Conservation (phyloP, 495 filamentous ascomycete genomes). For the Aspergillus sparsus region DNA sequence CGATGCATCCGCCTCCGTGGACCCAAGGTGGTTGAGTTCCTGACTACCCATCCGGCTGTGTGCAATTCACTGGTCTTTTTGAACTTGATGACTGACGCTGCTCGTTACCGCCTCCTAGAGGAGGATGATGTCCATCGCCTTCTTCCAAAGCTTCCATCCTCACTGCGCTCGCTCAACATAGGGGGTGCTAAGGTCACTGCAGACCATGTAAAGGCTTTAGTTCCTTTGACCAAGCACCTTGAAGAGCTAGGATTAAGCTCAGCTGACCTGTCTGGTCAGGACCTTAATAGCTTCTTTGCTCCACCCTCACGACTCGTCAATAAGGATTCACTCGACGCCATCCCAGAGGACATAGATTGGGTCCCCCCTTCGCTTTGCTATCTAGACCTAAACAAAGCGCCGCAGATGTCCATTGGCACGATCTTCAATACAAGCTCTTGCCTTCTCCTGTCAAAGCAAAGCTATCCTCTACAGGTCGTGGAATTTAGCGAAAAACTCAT, state of each 20-base stretch:
- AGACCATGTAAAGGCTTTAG: constrained; percentile 62
- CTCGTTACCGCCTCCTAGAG: constrained; percentile 71
- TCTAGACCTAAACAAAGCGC: constrained; percentile 67
- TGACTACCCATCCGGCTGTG: constrained; percentile 71
- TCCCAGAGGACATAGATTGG: constrained; percentile 43
- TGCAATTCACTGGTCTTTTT: constrained; percentile 66
- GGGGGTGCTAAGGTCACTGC: constrained; percentile 71
- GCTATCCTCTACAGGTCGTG: constrained; percentile 75
- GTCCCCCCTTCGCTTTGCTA: constrained; percentile 70
- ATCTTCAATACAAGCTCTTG: constrained; percentile 61
- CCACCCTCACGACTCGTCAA: constrained; percentile 28
- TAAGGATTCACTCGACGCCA: constrained; percentile 33
- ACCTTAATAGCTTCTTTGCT: constrained; percentile 59
- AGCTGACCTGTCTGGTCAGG: constrained; percentile 62
- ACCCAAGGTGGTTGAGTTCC: constrained; percentile 66
- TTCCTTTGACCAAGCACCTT: constrained; percentile 74
- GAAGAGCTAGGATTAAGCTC: constrained; percentile 76
- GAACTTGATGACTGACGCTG: constrained; percentile 72
- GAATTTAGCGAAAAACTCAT: constrained; percentile 75
- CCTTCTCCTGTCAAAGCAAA: constrained; percentile 59
- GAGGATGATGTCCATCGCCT: constrained; percentile 64
- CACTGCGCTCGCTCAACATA: constrained; percentile 73
- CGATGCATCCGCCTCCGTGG: constrained; percentile 74
- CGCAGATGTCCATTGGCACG: constrained; percentile 58
- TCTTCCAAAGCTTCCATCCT: constrained; percentile 65